A percentile compares a stretch with the other conserved stretches of the same genome.
phyloP scores from a whole-genome alignment of 2,329 filamentous ascomycete genomes.

The Pochonia chlamydosporia region DNA sequence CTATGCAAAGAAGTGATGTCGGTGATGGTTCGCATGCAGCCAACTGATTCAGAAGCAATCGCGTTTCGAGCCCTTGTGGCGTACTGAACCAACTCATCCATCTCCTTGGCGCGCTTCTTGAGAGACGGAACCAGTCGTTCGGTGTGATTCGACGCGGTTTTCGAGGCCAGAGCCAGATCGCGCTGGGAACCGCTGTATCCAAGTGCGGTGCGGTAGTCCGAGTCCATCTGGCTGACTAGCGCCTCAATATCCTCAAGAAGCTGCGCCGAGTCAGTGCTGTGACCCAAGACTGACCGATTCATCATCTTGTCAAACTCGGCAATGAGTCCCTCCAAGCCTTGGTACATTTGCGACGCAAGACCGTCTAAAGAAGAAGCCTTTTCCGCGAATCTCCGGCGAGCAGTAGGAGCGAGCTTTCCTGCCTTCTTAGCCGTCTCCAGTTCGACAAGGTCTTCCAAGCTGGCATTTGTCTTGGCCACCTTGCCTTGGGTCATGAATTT shows the following conservation, averaged over 20 bases:
- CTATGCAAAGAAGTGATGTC: conserved; percentile 71
- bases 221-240: conserved; percentile 77
- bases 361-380: conserved; percentile 58
- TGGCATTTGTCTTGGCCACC: conserved; percentile 43
- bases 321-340: conserved; percentile 55
- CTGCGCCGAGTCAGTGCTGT: conserved; percentile 58
- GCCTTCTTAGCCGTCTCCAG: conserved; percentile 66
- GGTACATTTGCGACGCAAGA: conserved; percentile 52
- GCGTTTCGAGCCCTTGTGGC: conserved; percentile 62
- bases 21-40: conserved; percentile 78
- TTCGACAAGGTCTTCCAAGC: conserved; percentile 72
- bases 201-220: conserved; percentile 75
- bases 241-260: conserved; percentile 81
- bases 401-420: conserved; percentile 55
- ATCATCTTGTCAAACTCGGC: conserved; percentile 56
- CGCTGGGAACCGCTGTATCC: conserved; percentile 59
- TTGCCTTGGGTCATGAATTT: conserved; percentile 53
- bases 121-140: conserved; percentile 55
- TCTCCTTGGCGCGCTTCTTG: conserved; percentile 49
- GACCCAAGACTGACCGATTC: conserved; percentile 48
- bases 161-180: conserved; percentile 56
- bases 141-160: conserved; percentile 58
- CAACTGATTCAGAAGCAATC: conserved; percentile 58
- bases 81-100: conserved; percentile 54
- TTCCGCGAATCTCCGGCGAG: conserved; percentile 53